Evolutionary conservation across 129 eudicot genomes (phyloP), one percentile per base, ranked within the genome.

Genomic region (Artemisia annua): DNA sequence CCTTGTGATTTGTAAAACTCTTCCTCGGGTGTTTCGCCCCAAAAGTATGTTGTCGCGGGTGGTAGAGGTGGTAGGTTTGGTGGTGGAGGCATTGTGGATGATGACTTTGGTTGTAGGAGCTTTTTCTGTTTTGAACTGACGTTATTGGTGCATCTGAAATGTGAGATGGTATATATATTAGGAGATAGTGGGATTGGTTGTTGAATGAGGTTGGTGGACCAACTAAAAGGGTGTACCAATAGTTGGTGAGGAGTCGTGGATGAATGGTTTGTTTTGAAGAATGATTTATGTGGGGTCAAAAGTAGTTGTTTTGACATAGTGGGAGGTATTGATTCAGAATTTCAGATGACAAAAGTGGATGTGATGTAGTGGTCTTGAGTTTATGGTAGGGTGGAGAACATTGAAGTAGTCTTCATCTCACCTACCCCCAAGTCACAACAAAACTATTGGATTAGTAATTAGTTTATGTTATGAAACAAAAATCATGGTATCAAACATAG

Each of bases 11-110:
- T 72, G 83, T 91, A 88, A 78, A 78, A 91, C 19, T 88, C 96
- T 14, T 80, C 80, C 59, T 91, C 96, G 5, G 93, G 97, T 16
- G 80, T 77, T 57, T 84, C 89, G 2, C 96, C 97, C 97, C 97
- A 91, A 85, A 67, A 91, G 75, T 84, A 88, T 0, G 90, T 48
- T 1, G 95, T 72, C 7, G 95, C 75, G 2, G 86, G 63, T 63
- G 79, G 72, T 8, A 15, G 73, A 48, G 84, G 76, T 5, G n/a
- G n/a, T n/a, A n/a, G n/a, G n/a, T n/a, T n/a, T n/a, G n/a, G n/a
- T n/a, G 83, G 73, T 59, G 81, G 62, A 8, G 78, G 35, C 75
- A 72, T 78, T 48, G 83, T 10, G 24, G 88, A 4, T 77, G 80
- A 80, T 22, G 60, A 58, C 7, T 26, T 5, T 6, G 18, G 35